phyloP scores from a whole-genome alignment of 169 alveolate species.

The Plasmodium inui region DNA sequence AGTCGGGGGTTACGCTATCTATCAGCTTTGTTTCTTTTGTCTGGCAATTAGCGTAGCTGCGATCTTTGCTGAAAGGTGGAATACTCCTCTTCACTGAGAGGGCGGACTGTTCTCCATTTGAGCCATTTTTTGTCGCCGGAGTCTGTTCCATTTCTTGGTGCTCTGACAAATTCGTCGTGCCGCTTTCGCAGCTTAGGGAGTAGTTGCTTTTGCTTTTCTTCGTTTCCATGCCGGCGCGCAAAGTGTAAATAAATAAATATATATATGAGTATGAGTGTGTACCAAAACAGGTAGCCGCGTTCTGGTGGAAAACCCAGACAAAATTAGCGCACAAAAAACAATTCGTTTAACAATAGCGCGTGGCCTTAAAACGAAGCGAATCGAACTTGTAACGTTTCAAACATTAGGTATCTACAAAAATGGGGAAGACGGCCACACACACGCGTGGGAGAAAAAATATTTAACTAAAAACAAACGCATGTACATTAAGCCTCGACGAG shows the following conservation, averaged over 20 bases:
- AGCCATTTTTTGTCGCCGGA: conserved; percentile 2
- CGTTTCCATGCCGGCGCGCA: neutral
- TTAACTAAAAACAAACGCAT: neutral
- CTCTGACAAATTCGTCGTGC: neutral
- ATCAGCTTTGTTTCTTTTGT: conserved; percentile 31
- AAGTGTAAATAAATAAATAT: neutral
- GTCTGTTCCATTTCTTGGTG: neutral
- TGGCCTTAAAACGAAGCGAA: neutral
- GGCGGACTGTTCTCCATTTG: neutral
- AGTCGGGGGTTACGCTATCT: conserved; percentile 49
- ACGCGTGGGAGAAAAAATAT: neutral
- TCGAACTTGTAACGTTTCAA: neutral
- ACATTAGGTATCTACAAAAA: neutral
- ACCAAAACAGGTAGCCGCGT: neutral
- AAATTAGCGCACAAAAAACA: neutral
- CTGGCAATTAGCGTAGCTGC: neutral
- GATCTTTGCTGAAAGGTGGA: neutral
- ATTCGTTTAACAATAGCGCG: neutral
- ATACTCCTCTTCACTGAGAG: neutral
- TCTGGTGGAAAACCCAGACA: neutral
- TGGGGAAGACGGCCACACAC: neutral
- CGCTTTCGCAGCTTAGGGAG: neutral
- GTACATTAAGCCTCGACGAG: neutral
- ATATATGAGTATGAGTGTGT: neutral
- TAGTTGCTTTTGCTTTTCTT: conserved; percentile 7